Evolutionary conservation across 2,329 filamentous ascomycete species (phyloP).

Genomic region (Aspergillus fischeri): DNA sequence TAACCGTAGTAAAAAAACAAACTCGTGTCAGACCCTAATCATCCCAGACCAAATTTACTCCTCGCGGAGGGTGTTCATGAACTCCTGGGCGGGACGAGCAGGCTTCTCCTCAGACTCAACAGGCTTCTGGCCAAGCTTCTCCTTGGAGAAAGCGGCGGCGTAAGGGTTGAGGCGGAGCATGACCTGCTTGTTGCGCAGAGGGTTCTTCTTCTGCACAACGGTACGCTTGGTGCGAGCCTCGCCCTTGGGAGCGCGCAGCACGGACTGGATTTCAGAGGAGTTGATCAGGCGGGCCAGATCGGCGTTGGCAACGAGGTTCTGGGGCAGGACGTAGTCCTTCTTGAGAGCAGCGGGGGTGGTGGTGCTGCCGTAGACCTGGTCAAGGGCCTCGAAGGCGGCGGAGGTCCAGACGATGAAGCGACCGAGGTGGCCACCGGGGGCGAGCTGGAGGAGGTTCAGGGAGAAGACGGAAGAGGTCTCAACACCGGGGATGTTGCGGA

Average conservation of each 20-base stretch:
- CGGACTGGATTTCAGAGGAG: slow-evolving; percentile 96
- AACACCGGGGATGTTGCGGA: slow-evolving; percentile 98
- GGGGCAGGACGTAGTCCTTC: slow-evolving; percentile 98
- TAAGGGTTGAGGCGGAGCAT: slow-evolving; percentile 98
- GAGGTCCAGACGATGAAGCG: slow-evolving; percentile 99
- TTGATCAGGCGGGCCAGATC: slow-evolving; percentile 98
- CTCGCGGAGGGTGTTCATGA: slow-evolving; percentile 51
- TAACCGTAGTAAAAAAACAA: slow-evolving; percentile 19
- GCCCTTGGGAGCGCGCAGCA: slow-evolving; percentile 87
- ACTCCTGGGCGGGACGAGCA: slow-evolving; percentile 49
- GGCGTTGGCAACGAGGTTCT: slow-evolving; percentile 87
- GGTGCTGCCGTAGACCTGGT: slow-evolving; percentile 94
- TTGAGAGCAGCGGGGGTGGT: slow-evolving; percentile 86
- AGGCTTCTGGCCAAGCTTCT: slow-evolving; percentile 72
- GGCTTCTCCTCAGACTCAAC: slow-evolving; percentile 60
- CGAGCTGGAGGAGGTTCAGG: slow-evolving; percentile 98
- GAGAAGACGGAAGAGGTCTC: slow-evolving; percentile 92
- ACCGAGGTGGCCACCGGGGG: slow-evolving; percentile 96
- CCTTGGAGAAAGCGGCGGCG: slow-evolving; percentile 82
- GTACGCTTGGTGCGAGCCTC: slow-evolving; percentile 83
- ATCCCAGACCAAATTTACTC: slow-evolving; percentile 38
- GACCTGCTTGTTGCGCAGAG: slow-evolving; percentile 97
- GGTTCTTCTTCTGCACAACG: slow-evolving; percentile 99
- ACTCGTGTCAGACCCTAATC: slow-evolving; percentile 16
- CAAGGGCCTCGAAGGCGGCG: slow-evolving; percentile 90